Conservation (phyloP, 805 yeast species). For the Candida jianshihensis region DNA sequence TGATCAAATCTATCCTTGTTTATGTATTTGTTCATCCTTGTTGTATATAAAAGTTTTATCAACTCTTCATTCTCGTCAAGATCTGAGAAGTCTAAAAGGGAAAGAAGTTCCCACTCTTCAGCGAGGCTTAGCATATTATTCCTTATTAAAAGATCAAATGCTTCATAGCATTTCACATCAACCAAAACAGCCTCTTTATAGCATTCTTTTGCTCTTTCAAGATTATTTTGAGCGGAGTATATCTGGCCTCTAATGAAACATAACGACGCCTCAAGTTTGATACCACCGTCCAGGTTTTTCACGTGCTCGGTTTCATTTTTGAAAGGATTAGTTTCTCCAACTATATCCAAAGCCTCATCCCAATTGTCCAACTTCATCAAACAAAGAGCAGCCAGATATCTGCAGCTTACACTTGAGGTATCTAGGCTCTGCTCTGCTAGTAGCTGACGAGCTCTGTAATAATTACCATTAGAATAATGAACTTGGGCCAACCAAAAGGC, state of each 20-base stretch:
- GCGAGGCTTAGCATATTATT: slow-evolving; percentile 72
- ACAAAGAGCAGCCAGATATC: slow-evolving; percentile 74
- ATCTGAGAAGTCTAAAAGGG: slow-evolving; percentile 57
- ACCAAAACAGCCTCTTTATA: slow-evolving; percentile 79
- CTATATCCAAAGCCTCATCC: slow-evolving; percentile 84
- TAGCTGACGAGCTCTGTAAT: slow-evolving; percentile 69
- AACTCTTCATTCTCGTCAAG: slow-evolving; percentile 78
- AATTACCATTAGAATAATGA: slow-evolving; percentile 68
- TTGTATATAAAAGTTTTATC: slow-evolving; percentile 67
- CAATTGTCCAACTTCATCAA: slow-evolving; percentile 63
- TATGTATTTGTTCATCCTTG: slow-evolving; percentile 67
- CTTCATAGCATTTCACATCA: slow-evolving; percentile 90
- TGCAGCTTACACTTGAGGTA: slow-evolving; percentile 57
- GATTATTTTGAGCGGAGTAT: slow-evolving; percentile 74
- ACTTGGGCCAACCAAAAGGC: slow-evolving; percentile 97
- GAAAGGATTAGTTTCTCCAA: slow-evolving; percentile 81
- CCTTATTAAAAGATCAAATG: slow-evolving; percentile 70
- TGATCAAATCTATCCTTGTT: slow-evolving; percentile 53
- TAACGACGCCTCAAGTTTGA: slow-evolving; percentile 80
- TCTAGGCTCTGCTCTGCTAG: slow-evolving; percentile 51
- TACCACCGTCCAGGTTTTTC: slow-evolving; percentile 68
- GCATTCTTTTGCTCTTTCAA: slow-evolving; percentile 80
- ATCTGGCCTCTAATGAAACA: slow-evolving; percentile 80
- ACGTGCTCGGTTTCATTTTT: slow-evolving; percentile 29
- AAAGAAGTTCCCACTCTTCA: slow-evolving; percentile 81